Percentiles rank a stretch among this genome's conserved stretches.
Evolutionary conservation across 352 stramenopile genomes (phyloP).

Genomic region (Globisporangium yorkense): DNA sequence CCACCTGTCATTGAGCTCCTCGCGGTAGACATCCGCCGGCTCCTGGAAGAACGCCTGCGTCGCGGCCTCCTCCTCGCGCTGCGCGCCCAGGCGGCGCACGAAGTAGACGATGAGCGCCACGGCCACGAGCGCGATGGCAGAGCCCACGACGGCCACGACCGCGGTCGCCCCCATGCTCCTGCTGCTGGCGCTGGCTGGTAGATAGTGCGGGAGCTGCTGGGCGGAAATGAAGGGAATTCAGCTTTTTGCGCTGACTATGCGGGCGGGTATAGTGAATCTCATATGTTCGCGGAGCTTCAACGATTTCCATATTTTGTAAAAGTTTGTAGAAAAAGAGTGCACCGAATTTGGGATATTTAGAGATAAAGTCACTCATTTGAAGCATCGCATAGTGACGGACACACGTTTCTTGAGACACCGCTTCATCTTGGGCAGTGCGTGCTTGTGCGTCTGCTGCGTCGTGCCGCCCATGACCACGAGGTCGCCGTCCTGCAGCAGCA

Average conservation of each 20-base stretch:
- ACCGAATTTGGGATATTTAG: not conserved
- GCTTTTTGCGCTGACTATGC: too few relatives aligned
- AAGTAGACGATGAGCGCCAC: slow-evolving; percentile 44
- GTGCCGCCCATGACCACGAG: slow-evolving; percentile 42
- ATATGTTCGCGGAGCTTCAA: too few relatives aligned
- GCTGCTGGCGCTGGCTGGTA: too few relatives aligned
- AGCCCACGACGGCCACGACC: slow-evolving; percentile 34
- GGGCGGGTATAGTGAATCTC: too few relatives aligned
- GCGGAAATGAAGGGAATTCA: too few relatives aligned
- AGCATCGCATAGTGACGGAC: slow-evolving; percentile 13
- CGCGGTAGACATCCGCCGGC: slow-evolving; percentile 59
- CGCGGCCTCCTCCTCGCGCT: slow-evolving; percentile 26
- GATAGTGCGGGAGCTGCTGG: too few relatives aligned
- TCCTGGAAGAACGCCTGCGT: slow-evolving; percentile 52
- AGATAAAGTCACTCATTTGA: slow-evolving; percentile 1
- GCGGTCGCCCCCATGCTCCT: slow-evolving; percentile 12
- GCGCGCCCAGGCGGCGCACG: slow-evolving; percentile 25
- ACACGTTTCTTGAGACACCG: slow-evolving; percentile 8
- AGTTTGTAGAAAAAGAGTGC: too few relatives aligned
- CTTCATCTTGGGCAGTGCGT: slow-evolving; percentile 34
- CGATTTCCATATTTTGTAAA: too few relatives aligned
- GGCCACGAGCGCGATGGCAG: slow-evolving; percentile 33
- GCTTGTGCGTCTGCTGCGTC: slow-evolving; percentile 35
- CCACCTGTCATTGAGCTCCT: slow-evolving; percentile 75
- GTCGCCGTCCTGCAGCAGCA: slow-evolving; percentile 34